These are phyloP conservation scores for Aspergillus cristatus DNA, from an alignment of 495 filamentous ascomycete species.

Conservation along the genomic window DNA sequence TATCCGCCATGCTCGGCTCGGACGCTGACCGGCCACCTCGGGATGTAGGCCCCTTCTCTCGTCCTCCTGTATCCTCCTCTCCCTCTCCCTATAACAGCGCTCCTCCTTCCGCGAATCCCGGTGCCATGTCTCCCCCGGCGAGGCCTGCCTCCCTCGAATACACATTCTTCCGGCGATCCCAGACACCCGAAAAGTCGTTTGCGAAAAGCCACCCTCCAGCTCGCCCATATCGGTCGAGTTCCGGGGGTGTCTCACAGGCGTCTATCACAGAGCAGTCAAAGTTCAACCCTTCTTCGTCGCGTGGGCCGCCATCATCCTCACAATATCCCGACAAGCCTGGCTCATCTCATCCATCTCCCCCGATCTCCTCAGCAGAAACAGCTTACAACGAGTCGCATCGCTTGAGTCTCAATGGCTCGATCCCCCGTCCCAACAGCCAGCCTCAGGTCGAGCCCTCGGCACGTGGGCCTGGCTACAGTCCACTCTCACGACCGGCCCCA, in stretches of 20 bases:
- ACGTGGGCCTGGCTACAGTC: constrained; percentile 29
- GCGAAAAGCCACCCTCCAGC: constrained; percentile 19
- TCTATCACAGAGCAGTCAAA: constrained; percentile 24
- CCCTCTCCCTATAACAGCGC: constrained; percentile 25
- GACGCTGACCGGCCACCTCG: constrained; percentile 54
- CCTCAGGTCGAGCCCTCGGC: constrained; percentile 28
- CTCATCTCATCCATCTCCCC: constrained; percentile 34
- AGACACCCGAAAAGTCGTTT: constrained; percentile 59
- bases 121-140: constrained; percentile 38
- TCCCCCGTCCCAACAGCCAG: constrained; percentile 35
- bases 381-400: constrained; percentile 29
- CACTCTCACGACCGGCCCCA: constrained; percentile 23
- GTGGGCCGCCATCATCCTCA: constrained; percentile 16
- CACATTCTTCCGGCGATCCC: constrained; percentile 53
- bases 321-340: constrained; percentile 33
- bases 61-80: constrained; percentile 39
- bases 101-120: constrained; percentile 19
- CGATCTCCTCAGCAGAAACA: constrained; percentile 26
- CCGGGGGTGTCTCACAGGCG: constrained; percentile 26
- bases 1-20: constrained; percentile 76
- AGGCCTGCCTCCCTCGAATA: constrained; percentile 47
- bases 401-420: constrained; percentile 31
- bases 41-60: constrained; percentile 46
- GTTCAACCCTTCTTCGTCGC: constrained; percentile 29
- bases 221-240: constrained; percentile 36